Base-by-base conservation (phyloP, 345 rosid genomes). In the Passiflora organensis region DNA sequence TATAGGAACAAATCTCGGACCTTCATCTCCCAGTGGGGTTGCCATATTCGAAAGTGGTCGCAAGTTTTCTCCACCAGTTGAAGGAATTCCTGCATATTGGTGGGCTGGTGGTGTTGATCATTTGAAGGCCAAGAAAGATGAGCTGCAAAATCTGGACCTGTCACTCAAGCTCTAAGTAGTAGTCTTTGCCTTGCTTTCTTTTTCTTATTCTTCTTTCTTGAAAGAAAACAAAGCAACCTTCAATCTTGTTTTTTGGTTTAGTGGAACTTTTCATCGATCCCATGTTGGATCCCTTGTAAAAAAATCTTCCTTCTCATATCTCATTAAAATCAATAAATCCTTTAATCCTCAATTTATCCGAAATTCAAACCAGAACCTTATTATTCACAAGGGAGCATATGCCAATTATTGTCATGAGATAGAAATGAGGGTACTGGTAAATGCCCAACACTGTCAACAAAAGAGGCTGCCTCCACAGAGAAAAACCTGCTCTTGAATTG, bases 81-180 rank as follows among this genome's bases (percentile, higher is more conserved):
- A 68, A 13, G 76, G 60, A n/a, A n/a, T n/a, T n/a, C n/a, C n/a
- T n/a, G n/a, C n/a, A 19, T 70, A 46, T 51, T 79, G 68, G 76
- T 68, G 84, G 76, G 79, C 74, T 63, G 60, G 12, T 43, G 62
- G 59, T 25, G 48, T 52, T 66, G 68, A 63, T 43, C 65, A 65
- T 63, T 76, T 80, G 58, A 80, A 80, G 77, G 63, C 67, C 39
- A 79, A 69, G 43, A 77, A 76, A 62, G 83, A 79, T 73, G 83
- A 83, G 54, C 60, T 85, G 67, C 82, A 78, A 48, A 81, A 86
- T 72, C 74, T 91, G 68, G 97, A 91, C 72, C 70, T 91, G 81
- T 87, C 96, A 55, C 93, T 91, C 70, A 91, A 87, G 83, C 96
- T 91, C 65, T 90, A 63, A 81, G 32, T 38, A 19, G 23, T 32